phyloP scores from a whole-genome alignment of 2,329 filamentous ascomycete species.

The Alternaria sp. region DNA sequence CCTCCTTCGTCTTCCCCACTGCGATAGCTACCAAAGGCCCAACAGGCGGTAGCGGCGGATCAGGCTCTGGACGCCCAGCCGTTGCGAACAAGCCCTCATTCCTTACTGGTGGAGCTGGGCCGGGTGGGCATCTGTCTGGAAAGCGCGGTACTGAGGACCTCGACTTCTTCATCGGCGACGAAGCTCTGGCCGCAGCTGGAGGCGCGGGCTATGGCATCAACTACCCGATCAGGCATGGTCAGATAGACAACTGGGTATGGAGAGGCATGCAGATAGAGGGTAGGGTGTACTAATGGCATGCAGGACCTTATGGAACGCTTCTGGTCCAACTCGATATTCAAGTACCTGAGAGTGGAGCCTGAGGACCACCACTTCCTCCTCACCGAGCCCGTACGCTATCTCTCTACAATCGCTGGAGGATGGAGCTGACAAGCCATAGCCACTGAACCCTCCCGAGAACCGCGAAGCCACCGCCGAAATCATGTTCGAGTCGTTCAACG shows the following conservation, averaged over 20 bases:
- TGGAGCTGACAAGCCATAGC: slow-evolving; percentile 59
- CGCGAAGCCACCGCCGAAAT: slow-evolving; percentile 99
- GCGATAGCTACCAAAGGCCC: slow-evolving; percentile 94
- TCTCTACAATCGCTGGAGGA: neutral
- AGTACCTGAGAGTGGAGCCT: slow-evolving; percentile 95
- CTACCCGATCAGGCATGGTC: slow-evolving; percentile 96
- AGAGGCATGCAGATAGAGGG: neutral
- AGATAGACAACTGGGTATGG: slow-evolving; percentile 97
- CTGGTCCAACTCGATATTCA: slow-evolving; percentile 99
- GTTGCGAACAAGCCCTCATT: slow-evolving; percentile 96
- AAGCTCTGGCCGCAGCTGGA: slow-evolving; percentile 81
- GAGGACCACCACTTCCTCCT: slow-evolving; percentile 99
- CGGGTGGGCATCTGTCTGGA: slow-evolving; percentile 79
- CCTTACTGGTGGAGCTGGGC: slow-evolving; percentile 86
- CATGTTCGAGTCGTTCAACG: slow-evolving; percentile 99
- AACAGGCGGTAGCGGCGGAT: slow-evolving; percentile 71
- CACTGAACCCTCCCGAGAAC: slow-evolving; percentile 97
- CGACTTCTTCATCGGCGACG: slow-evolving; percentile 98
- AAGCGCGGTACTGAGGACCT: slow-evolving; percentile 98
- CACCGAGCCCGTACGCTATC: slow-evolving; percentile 81
- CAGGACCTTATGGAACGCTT: slow-evolving; percentile 99
- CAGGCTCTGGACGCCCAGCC: slow-evolving; percentile 85
- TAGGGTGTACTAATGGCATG: slow-evolving; percentile 19
- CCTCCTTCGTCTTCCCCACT: slow-evolving; percentile 98
- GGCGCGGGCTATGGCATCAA: slow-evolving; percentile 95